These are phyloP conservation scores for Barnettozyma salicaria DNA, from an alignment of 805 yeast species.

Conservation along the genomic window DNA sequence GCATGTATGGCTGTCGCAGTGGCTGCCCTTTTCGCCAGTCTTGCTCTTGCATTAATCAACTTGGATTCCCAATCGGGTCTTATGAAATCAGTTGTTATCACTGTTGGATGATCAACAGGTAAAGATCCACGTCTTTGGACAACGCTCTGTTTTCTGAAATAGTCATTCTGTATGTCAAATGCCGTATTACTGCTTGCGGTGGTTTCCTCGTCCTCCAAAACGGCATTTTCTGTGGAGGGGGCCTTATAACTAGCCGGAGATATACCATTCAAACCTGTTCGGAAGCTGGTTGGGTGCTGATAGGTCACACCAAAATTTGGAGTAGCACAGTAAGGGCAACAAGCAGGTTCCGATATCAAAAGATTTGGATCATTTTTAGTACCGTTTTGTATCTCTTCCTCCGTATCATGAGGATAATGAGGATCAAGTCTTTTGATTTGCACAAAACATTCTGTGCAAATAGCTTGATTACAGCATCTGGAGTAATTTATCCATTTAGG, in stretches of 20 bases:
- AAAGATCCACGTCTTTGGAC: constrained; percentile 44
- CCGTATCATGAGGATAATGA: constrained; percentile 81
- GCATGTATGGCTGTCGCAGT: constrained; percentile 94
- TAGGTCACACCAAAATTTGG: constrained; percentile 80
- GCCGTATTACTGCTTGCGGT: constrained; percentile 2
- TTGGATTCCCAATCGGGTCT: constrained; percentile 91
- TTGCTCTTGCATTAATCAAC: constrained; percentile 63
- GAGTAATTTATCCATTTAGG: constrained; percentile 74
- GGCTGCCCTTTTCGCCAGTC: constrained; percentile 80
- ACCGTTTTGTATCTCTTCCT: constrained; percentile 28
- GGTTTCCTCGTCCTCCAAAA: constrained; percentile 12
- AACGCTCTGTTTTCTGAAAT: constrained; percentile 14
- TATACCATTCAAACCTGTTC: constrained; percentile 51
- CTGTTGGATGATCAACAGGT: constrained; percentile 63
- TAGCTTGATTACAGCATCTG: constrained; percentile 87
- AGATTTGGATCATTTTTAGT: constrained; percentile 45
- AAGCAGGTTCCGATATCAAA: constrained; percentile 79
- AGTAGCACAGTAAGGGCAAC: constrained; percentile 91
- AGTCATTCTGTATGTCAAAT: constrained; percentile 15
- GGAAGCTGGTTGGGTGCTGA: constrained; percentile 49
- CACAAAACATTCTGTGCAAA: constrained; percentile 95
- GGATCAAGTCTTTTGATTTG: constrained; percentile 90
- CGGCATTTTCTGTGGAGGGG: constrained; percentile 9
- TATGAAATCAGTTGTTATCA: constrained; percentile 72
- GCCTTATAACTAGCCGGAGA: constrained; percentile 40